phyloP scores from a whole-genome alignment of 2,329 filamentous ascomycete species.

The Fonsecaea multimorphosa region DNA sequence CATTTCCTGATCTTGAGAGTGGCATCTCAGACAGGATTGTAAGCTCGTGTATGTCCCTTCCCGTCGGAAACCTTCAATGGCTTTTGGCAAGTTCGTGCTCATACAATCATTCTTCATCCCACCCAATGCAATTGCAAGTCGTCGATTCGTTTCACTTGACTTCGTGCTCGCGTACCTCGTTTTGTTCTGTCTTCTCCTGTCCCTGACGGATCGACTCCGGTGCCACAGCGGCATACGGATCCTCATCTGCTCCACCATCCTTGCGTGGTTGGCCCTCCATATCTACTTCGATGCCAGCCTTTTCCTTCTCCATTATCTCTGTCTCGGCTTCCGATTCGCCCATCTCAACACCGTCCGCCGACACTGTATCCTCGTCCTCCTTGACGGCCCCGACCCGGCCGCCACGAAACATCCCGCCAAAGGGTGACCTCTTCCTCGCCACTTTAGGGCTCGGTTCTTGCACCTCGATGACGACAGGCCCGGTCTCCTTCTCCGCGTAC shows the following conservation, averaged over 20 bases:
- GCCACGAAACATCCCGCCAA: conserved; percentile 24
- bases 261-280: neutral
- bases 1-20: neutral
- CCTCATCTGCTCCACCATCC: conserved; percentile 16
- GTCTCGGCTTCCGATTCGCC: conserved; percentile 37
- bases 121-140: neutral
- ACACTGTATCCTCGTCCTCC: conserved; percentile 29
- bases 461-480: conserved; percentile 29
- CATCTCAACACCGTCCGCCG: conserved; percentile 10
- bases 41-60: neutral
- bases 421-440: conserved; percentile 31
- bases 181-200: conserved; percentile 26
- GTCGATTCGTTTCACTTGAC: conserved; percentile 16
- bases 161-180: conserved; percentile 24
- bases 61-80: neutral
- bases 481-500: conserved; percentile 49
- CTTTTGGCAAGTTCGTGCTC: neutral
- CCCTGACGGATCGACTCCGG: conserved; percentile 32
- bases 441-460: conserved; percentile 36
- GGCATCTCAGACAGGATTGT: neutral
- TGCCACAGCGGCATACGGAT: conserved; percentile 37
- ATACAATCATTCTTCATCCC: neutral
- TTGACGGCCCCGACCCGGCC: conserved; percentile 13
- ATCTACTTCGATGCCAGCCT: conserved; percentile 1
- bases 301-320: conserved; percentile 35